Base-by-base conservation (phyloP, 139 green algal species). In the Chlamydomonas urium region DNA sequence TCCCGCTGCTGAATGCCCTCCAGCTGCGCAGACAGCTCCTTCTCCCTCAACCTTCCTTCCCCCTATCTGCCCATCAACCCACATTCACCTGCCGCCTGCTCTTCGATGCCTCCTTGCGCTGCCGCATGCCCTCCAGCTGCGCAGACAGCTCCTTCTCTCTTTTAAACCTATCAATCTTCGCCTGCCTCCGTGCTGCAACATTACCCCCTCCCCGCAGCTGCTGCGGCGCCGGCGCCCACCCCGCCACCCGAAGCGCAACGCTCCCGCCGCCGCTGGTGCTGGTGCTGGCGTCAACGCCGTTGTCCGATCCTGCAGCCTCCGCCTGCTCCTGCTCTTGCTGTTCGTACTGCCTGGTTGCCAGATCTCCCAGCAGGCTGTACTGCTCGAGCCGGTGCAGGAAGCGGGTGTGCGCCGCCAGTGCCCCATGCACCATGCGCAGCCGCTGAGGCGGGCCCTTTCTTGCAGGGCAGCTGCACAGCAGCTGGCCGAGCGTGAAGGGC, bases 131-230 rank as follows among this genome's bases (percentile, higher is more conserved):
- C 68, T 79, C 33, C 34, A 82, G 47, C 45, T 66, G 58, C 26
- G 53, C 69, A 26, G 65, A 63, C 6, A 82, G 58, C 28, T 57
- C 66, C 65, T 79, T 82, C 34, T 79, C 71, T 5, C 69, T 61
- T 36, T 79, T 82, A 53, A 82, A 82, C 58, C 63, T 70, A 1
- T 77, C 76, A 1, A 82, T 67, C 59, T 67, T 67, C 4, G 33
- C 31, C 59, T 67, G 59, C 28, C 59, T 6, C 59, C 31, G 24
- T 8, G 21, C 53, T 14, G 53, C 29, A 6, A 26, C 6, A 10
- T 63, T 31, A 21, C 53, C 29, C 53, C n/a, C n/a, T n/a, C n/a
- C n/a, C n/a, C n/a, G n/a, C n/a, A n/a, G n/a, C n/a, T n/a, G n/a
- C n/a, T n/a, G n/a, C n/a, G n/a, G n/a, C n/a, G n/a, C n/a, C n/a